phyloP scores from a whole-genome alignment of 2,329 filamentous ascomycete genomes.

The Claviceps lovelessii region DNA sequence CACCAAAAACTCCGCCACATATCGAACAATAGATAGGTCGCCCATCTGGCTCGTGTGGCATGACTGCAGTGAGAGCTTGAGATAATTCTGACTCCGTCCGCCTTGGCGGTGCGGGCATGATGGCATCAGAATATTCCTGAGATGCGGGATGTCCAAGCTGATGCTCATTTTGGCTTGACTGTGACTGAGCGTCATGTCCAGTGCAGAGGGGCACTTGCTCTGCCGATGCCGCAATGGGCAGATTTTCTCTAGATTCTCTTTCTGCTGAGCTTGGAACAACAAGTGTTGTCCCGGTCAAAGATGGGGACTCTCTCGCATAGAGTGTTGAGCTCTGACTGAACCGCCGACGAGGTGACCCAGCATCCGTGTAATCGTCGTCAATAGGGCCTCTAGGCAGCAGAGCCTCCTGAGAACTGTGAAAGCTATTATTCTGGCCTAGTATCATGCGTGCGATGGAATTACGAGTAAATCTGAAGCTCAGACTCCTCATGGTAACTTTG shows the following conservation, averaged over 20 bases:
- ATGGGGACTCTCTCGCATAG: neutral
- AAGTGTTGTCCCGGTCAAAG: neutral
- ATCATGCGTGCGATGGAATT: neutral
- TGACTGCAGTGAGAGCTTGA: neutral
- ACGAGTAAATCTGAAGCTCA: neutral
- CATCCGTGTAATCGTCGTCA: neutral
- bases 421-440: neutral
- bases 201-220: neutral
- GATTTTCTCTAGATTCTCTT: neutral
- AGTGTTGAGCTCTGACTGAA: neutral
- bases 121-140: neutral
- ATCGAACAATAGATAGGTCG: conserved; percentile 1
- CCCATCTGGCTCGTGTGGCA: neutral
- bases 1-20: conserved; percentile 4
- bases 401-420: neutral
- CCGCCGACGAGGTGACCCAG: neutral
- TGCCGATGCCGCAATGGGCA: neutral
- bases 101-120: neutral
- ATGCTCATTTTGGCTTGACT: neutral
- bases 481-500: neutral
- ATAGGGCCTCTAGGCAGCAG: neutral
- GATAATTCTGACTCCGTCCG: neutral
- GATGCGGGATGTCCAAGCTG: too few species aligned
- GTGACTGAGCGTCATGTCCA: neutral
- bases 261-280: neutral